Evolutionary conservation across 306 rosid species (phyloP).

Genomic region (Vigna hirtella): DNA sequence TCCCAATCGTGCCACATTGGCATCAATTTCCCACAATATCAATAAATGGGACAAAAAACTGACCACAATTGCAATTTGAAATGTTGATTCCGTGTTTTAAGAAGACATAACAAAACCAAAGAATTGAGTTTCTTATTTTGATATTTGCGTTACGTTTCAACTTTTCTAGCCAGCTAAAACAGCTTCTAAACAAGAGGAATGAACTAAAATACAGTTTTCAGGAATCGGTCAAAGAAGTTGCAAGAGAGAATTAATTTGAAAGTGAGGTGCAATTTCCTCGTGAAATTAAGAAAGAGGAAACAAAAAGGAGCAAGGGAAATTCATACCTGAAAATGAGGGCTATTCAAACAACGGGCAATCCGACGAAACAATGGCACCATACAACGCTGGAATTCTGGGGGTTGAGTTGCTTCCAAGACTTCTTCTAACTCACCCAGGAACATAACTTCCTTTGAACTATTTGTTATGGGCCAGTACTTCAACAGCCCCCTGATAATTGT

Average conservation of each 20-base stretch:
- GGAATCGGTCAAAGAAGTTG: slow-evolving; percentile 15
- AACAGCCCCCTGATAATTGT: slow-evolving; percentile 78
- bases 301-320: slow-evolving; percentile 4
- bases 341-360: slow-evolving; percentile 68
- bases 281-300: neutral
- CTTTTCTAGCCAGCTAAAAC: slow-evolving; percentile 11
- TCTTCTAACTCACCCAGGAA: slow-evolving; percentile 85
- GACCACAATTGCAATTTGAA: neutral
- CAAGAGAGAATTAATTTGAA: neutral
- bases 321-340: slow-evolving; percentile 84
- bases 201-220: slow-evolving; percentile 6
- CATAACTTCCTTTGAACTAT: slow-evolving; percentile 86
- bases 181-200: slow-evolving; percentile 32
- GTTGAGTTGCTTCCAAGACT: slow-evolving; percentile 82
- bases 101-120: slow-evolving; percentile 21
- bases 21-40: neutral
- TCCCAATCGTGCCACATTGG: neutral
- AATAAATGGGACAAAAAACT: neutral
- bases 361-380: slow-evolving; percentile 79
- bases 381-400: slow-evolving; percentile 84
- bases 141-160: slow-evolving; percentile 14
- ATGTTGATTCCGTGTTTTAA: slow-evolving; percentile 19
- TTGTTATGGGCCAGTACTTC: slow-evolving; percentile 94
- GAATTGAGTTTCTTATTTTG: slow-evolving; percentile 6
- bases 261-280: slow-evolving; percentile 1